Percentiles rank a stretch among this genome's conserved stretches.
These are phyloP conservation scores for Aspergillus sojae DNA, from an alignment of 2,329 filamentous ascomycete genomes.

Conservation along the genomic window DNA sequence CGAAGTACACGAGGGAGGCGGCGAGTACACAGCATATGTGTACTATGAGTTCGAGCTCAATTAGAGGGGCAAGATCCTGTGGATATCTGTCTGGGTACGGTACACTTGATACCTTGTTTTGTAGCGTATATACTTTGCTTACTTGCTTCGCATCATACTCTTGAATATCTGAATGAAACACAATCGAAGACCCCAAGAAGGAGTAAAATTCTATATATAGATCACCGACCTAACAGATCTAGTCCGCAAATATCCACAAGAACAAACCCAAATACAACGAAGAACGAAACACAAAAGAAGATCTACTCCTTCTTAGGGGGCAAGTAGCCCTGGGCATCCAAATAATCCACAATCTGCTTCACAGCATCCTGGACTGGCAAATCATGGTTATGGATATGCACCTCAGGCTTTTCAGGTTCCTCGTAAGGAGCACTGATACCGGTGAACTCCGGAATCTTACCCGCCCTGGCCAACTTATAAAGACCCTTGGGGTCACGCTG, in stretches of 20 bases:
- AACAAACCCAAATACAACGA: not conserved
- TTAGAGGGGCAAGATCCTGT: slow-evolving; percentile 32
- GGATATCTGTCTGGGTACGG: slow-evolving; percentile 1
- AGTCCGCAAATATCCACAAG: not conserved
- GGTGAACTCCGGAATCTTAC: slow-evolving; percentile 96
- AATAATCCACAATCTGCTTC: slow-evolving; percentile 76
- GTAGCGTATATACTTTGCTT: slow-evolving; percentile 21
- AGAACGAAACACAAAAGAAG: slow-evolving; percentile 2
- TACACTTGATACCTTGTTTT: slow-evolving; percentile 15
- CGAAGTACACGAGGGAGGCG: slow-evolving; percentile 75
- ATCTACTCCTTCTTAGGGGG: slow-evolving; percentile 41
- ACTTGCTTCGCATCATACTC: slow-evolving; percentile 1
- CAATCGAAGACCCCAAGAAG: not conserved
- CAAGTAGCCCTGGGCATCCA: slow-evolving; percentile 69
- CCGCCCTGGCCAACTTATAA: slow-evolving; percentile 94
- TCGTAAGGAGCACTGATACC: slow-evolving; percentile 96
- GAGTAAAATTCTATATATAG: slow-evolving; percentile 7
- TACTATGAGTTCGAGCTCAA: slow-evolving; percentile 91
- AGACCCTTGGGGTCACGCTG: slow-evolving; percentile 94
- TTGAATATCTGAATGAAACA: not conserved
- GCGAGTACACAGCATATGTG: slow-evolving; percentile 94
- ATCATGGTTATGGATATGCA: slow-evolving; percentile 81
- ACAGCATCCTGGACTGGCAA: slow-evolving; percentile 87
- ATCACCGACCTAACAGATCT: not conserved
- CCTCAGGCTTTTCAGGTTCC: slow-evolving; percentile 80